Evolutionary conservation across 495 filamentous ascomycete genomes (phyloP), one percentile per base, ranked within the genome.

Genomic region (Schizothecium vesticola): DNA sequence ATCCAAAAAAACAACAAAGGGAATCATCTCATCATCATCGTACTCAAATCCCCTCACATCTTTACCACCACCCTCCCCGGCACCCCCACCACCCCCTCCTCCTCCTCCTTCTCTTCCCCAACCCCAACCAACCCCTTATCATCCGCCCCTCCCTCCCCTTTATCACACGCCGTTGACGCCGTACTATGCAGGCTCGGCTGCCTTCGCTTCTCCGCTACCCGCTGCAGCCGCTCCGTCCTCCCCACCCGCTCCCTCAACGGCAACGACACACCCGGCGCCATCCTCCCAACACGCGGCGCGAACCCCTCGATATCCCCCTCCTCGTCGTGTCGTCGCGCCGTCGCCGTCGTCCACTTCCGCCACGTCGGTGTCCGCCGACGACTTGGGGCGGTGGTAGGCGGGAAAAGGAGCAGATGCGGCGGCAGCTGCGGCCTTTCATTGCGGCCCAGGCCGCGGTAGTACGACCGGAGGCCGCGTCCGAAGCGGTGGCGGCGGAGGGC

Each of bases 401-500:
- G 43, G 3, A n/a, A 51, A 1, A 8, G 0, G 13, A 19, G 0
- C 13, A 31, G 51, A 12, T 10, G 56, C 16, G 24, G 16, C 29
- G 64, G 56, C 28, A 7, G 55, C 28, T 11, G 4, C 43, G 31
- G 31, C 31, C 31, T 0, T 0, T 51, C 43, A 8, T n/a, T 4
- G 3, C n/a, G n/a, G n/a, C 33, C 7, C 43, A 51, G 2, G 5
- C 43, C 43, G 25, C n/a, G 23, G 3, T 23, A 19, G 56, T 69
- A 61, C 25, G 24, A 16, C 8, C 61, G 59, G 8, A 72, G 12
- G 10, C 57, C 36, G 12, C 57, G 69, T 61, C 64, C 61, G 65
- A 72, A 59, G 8, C 68, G 59, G 51, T 71, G 71, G 0, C 69
- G 71, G 63, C 68, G 62, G n/a, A 73, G 19, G 26, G 67, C 65